Percentiles rank a stretch among this genome's conserved stretches.
These are phyloP conservation scores for Beauveria sp. DNA, from an alignment of 2,329 filamentous ascomycete species.

Conservation along the genomic window DNA sequence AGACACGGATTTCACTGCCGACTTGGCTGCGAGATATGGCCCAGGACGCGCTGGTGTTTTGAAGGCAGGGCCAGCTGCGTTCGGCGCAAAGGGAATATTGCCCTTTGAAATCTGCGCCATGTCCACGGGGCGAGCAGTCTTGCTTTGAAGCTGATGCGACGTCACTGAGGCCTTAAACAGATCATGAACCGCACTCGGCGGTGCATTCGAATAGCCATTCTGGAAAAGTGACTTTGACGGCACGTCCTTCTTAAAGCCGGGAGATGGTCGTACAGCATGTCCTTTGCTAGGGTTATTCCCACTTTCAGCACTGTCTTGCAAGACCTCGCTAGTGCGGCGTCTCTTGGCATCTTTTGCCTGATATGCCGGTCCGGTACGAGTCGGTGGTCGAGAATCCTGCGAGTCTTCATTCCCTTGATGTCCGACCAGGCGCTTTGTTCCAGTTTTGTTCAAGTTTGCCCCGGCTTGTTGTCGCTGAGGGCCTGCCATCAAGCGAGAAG, in stretches of 20 bases:
- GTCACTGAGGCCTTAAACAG: constrained; percentile 61
- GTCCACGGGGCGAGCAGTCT: constrained; percentile 63
- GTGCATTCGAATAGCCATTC: constrained; percentile 53
- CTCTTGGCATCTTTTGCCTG: constrained; percentile 70
- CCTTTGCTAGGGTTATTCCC: constrained; percentile 62
- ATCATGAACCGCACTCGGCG: constrained; percentile 44
- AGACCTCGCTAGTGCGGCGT: constrained; percentile 66
- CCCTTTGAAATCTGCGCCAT: constrained; percentile 83
- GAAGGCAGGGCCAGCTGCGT: constrained; percentile 45
- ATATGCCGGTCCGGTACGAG: constrained; percentile 52
- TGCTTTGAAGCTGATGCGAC: constrained; percentile 58
- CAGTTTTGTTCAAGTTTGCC: neutral
- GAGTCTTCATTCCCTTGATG: constrained; percentile 48
- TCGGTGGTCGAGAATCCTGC: constrained; percentile 36
- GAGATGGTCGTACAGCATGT: constrained; percentile 77
- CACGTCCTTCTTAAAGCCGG: constrained; percentile 57
- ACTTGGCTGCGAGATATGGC: constrained; percentile 37
- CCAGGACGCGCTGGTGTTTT: constrained; percentile 62
- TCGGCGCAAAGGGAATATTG: constrained; percentile 82
- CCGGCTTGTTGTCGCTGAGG: constrained; percentile 50
- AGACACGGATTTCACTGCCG: constrained; percentile 50
- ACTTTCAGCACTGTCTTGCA: constrained; percentile 55
- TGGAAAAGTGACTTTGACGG: constrained; percentile 53
- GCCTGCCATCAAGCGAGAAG: constrained; percentile 52
- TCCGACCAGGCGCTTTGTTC: constrained; percentile 59